Conservation (phyloP, 768 basidiomycete species). For the Rhizopogon sp. region DNA sequence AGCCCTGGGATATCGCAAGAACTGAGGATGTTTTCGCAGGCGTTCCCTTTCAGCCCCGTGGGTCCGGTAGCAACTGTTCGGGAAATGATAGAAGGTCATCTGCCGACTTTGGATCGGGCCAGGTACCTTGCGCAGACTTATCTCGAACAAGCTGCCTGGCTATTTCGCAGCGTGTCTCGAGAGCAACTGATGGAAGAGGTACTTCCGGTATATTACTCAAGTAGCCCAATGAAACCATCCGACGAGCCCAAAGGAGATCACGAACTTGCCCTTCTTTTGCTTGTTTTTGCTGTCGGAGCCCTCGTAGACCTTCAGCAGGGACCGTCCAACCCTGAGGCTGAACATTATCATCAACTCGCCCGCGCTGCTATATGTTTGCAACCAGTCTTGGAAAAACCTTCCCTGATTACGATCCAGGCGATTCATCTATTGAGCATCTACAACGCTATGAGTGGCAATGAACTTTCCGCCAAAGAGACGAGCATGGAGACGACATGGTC, state of each 20-base stretch:
- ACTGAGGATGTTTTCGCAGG: slow-evolving; percentile 45
- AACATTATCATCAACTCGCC: slow-evolving; percentile 64
- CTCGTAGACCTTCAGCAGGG: slow-evolving; percentile 33
- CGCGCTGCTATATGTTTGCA: slow-evolving; percentile 62
- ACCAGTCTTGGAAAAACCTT: slow-evolving; percentile 67
- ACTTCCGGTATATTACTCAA: slow-evolving; percentile 36
- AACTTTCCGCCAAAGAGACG: slow-evolving; percentile 49
- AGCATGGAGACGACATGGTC: slow-evolving; percentile 74
- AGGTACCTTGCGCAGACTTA: slow-evolving; percentile 40
- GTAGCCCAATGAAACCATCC: slow-evolving; percentile 10
- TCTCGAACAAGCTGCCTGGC: slow-evolving; percentile 44
- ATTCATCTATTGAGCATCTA: slow-evolving; percentile 67
- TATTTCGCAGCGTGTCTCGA: slow-evolving; percentile 43
- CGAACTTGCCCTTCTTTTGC: slow-evolving; percentile 44
- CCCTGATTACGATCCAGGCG: slow-evolving; percentile 64
- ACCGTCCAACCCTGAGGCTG: slow-evolving; percentile 36
- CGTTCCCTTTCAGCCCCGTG: slow-evolving; percentile 63
- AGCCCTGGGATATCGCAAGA: slow-evolving; percentile 27
- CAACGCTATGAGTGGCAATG: slow-evolving; percentile 64
- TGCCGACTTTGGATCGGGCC: slow-evolving; percentile 51
- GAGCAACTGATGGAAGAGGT: slow-evolving; percentile 42
- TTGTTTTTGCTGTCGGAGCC: slow-evolving; percentile 49
- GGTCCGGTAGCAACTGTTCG: slow-evolving; percentile 43
- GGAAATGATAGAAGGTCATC: slow-evolving; percentile 45
- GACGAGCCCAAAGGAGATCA: slow-evolving; percentile 42